phyloP scores from a whole-genome alignment of 2,329 filamentous ascomycete species.

The Cladosporium velox region DNA sequence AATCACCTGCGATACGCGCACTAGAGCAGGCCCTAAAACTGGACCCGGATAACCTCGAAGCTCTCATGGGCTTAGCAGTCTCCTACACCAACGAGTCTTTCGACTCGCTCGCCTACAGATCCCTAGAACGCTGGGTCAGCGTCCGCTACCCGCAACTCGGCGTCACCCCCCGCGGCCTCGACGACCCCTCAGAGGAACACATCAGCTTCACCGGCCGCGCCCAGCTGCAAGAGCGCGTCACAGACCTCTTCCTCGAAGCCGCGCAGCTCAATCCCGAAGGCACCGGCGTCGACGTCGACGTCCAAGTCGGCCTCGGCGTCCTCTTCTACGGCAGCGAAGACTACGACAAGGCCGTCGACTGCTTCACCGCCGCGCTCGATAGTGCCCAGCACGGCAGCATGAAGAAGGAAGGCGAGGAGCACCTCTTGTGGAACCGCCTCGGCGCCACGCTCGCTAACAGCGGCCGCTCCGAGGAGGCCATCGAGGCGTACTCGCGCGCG shows the following conservation, averaged over 20 bases:
- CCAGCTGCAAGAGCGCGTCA: constrained; percentile 85
- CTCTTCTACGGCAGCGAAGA: constrained; percentile 98
- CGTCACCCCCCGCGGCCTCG: constrained; percentile 67
- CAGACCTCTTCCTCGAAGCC: constrained; percentile 84
- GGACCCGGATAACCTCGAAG: constrained; percentile 82
- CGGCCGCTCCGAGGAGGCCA: constrained; percentile 90
- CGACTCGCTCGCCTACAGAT: constrained; percentile 93
- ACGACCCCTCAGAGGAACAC: constrained; percentile 59
- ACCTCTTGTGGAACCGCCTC: constrained; percentile 95
- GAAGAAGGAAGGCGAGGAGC: constrained; percentile 83
- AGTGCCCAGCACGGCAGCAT: constrained; percentile 79
- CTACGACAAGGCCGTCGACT: constrained; percentile 98
- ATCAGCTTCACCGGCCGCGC: constrained; percentile 94
- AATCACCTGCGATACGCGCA: constrained; percentile 90
- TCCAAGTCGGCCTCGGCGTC: constrained; percentile 94
- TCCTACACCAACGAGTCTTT: constrained; percentile 99
- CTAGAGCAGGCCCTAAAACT: constrained; percentile 87
- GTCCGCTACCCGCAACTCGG: constrained; percentile 87
- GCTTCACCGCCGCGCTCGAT: constrained; percentile 88
- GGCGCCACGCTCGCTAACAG: constrained; percentile 95
- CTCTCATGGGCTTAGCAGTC: constrained; percentile 92
- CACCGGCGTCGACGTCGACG: constrained; percentile 96
- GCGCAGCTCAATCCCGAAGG: constrained; percentile 90
- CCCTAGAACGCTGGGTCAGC: constrained; percentile 94
- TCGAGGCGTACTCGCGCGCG: constrained; percentile 92